These are phyloP conservation scores for Candida hispaniensis DNA, from an alignment of 805 yeast genomes.

Conservation along the genomic window DNA sequence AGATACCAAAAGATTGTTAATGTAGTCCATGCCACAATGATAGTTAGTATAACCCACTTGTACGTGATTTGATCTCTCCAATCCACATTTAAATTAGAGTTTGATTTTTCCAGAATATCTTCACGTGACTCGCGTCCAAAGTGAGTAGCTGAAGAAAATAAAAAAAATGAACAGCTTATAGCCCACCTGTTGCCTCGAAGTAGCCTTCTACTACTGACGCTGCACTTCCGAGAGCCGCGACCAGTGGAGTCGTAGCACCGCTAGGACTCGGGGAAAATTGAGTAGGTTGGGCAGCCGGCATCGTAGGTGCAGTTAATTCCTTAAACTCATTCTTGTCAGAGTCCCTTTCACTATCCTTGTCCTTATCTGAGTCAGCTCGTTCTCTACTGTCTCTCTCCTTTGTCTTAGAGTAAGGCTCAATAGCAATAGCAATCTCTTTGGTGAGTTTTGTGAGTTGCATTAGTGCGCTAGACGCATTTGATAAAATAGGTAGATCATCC, in stretches of 20 bases:
- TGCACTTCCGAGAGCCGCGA: slow-evolving; percentile 33
- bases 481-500: slow-evolving; percentile 67
- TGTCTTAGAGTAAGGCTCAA: slow-evolving; percentile 43
- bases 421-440: slow-evolving; percentile 79
- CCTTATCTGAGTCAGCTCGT: too few species aligned
- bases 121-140: too few species aligned
- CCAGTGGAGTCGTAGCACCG: slow-evolving; percentile 31
- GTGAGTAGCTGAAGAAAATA: too few species aligned
- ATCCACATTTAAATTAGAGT: too few species aligned
- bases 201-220: slow-evolving; percentile 29
- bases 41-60: too few species aligned
- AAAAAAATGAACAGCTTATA: too few species aligned
- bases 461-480: slow-evolving; percentile 69
- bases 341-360: too few species aligned
- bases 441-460: slow-evolving; percentile 78
- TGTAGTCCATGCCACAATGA: too few species aligned
- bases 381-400: slow-evolving; percentile 4
- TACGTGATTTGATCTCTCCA: too few species aligned
- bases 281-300: slow-evolving; percentile 16
- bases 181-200: too few species aligned
- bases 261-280: slow-evolving; percentile 15
- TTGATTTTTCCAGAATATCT: too few species aligned
- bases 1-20: slow-evolving; percentile 21
- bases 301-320: slow-evolving; percentile 7
- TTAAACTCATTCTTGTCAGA: too few species aligned